phyloP scores from a whole-genome alignment of 169 alveolate genomes.

The Plasmodium berghei region DNA sequence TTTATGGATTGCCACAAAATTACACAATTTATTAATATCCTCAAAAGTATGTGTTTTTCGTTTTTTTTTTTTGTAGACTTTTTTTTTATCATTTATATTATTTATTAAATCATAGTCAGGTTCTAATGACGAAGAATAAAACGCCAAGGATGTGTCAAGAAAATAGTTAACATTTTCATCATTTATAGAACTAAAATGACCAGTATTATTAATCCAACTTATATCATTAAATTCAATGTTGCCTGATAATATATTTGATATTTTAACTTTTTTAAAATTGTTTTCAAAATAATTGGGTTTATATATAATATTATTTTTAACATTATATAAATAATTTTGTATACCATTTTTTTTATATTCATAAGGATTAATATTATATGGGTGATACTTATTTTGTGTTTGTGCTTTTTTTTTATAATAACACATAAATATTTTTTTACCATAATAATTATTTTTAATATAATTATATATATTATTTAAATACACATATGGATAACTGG shows the following conservation, averaged over 20 bases:
- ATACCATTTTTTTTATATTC: neutral
- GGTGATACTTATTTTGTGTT: neutral
- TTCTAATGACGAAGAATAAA: slow-evolving; percentile 7
- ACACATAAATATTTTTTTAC: slow-evolving; percentile 21
- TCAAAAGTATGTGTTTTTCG: slow-evolving; percentile 32
- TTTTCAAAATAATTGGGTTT: slow-evolving; percentile 17
- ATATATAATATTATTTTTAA: slow-evolving; percentile 13
- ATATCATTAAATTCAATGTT: neutral
- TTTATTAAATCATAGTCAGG: slow-evolving; percentile 1
- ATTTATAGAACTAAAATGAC: neutral
- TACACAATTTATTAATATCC: slow-evolving; percentile 35
- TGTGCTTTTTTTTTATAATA: neutral
- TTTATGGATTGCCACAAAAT: slow-evolving; percentile 29
- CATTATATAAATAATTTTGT: slow-evolving; percentile 18
- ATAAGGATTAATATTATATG: neutral
- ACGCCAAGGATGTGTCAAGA: slow-evolving; percentile 19
- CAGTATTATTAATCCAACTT: neutral
- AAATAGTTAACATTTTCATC: slow-evolving; percentile 11
- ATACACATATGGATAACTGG: slow-evolving; percentile 9
- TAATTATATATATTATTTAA: slow-evolving; percentile 38
- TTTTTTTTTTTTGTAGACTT: neutral
- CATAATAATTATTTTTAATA: slow-evolving; percentile 24
- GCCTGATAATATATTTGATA: slow-evolving; percentile 20
- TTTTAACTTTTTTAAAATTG: slow-evolving; percentile 11
- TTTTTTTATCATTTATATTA: slow-evolving; percentile 11